phyloP scores from a whole-genome alignment of 2,329 filamentous ascomycete species.

The Emmonsia crescens region DNA sequence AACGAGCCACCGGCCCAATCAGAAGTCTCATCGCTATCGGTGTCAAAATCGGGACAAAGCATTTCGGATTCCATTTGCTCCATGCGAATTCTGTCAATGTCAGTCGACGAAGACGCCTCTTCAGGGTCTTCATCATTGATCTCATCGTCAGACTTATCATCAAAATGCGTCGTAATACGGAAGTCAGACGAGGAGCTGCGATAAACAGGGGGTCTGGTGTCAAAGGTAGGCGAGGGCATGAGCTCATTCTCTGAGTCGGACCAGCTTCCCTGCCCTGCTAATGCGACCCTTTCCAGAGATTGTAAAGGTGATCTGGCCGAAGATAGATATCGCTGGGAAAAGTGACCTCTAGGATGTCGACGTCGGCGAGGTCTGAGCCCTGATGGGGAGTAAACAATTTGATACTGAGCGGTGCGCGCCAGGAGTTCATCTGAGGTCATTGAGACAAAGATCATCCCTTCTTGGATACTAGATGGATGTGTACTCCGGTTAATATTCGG shows the following conservation, averaged over 20 bases:
- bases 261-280: constrained; percentile 17
- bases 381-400: constrained; percentile 51
- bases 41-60: constrained; percentile 1
- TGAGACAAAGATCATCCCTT: constrained; percentile 83
- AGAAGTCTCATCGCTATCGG: constrained; percentile 20
- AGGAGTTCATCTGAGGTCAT: constrained; percentile 74
- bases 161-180: constrained; percentile 27
- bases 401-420: constrained; percentile 60
- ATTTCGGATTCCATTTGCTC: constrained; percentile 9
- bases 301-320: constrained; percentile 27
- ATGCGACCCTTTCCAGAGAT: constrained; percentile 21
- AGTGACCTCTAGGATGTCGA: constrained; percentile 22
- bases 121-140: constrained; percentile 25
- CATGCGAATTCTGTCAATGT: constrained; percentile 18
- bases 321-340: constrained; percentile 32
- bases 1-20: constrained; percentile 14
- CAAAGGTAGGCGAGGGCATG: constrained; percentile 8
- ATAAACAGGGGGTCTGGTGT: neutral
- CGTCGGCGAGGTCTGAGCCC: constrained; percentile 18
- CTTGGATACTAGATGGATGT: constrained; percentile 53
- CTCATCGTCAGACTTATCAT: constrained; percentile 29
- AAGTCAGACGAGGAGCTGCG: constrained; percentile 16
- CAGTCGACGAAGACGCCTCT: constrained; percentile 14
- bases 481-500: neutral
- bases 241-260: constrained; percentile 19